Percentiles rank a stretch among this genome's conserved stretches.
Evolutionary conservation across 2,329 filamentous ascomycete genomes (phyloP).

Genomic region (Penicillium sp.): DNA sequence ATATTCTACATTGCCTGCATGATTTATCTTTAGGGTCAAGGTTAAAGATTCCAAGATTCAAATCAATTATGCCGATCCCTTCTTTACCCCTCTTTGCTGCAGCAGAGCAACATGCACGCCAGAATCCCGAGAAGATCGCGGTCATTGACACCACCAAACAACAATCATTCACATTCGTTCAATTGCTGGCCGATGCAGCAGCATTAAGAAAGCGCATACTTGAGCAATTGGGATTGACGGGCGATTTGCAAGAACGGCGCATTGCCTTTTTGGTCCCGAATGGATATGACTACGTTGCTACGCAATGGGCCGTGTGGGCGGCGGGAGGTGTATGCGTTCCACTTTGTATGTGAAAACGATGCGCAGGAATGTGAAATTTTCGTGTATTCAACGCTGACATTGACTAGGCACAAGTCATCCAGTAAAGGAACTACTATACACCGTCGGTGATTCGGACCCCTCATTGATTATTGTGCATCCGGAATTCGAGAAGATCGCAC

Average conservation of each 20-base stretch:
- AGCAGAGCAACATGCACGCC: constrained; percentile 36
- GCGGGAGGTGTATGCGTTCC: constrained; percentile 45
- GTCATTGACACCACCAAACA: constrained; percentile 40
- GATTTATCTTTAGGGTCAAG: not conserved
- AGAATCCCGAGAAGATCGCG: constrained; percentile 36
- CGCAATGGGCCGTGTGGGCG: constrained; percentile 46
- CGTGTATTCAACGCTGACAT: constrained; percentile 1
- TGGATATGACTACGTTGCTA: constrained; percentile 44
- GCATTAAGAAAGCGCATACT: constrained; percentile 38
- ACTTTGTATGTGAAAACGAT: constrained; percentile 35
- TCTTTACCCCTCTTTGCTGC: constrained; percentile 42
- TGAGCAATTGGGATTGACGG: constrained; percentile 28
- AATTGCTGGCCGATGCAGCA: constrained; percentile 42
- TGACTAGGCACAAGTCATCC: constrained; percentile 42
- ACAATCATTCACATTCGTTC: constrained; percentile 41
- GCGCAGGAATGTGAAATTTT: not conserved
- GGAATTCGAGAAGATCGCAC: constrained; percentile 35
- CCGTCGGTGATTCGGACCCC: constrained; percentile 43
- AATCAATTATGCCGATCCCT: constrained; percentile 29
- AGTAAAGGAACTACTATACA: constrained; percentile 43
- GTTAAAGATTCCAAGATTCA: too few species aligned
- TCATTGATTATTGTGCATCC: constrained; percentile 44
- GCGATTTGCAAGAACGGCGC: constrained; percentile 39
- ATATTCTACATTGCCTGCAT: not conserved
- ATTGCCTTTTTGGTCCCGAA: constrained; percentile 41